A percentile compares a stretch with the other conserved stretches of the same genome.
These are phyloP conservation scores for Sphagnum fallax DNA, from an alignment of 228 moss, liverwort and hornwort genomes.

Conservation along the genomic window DNA sequence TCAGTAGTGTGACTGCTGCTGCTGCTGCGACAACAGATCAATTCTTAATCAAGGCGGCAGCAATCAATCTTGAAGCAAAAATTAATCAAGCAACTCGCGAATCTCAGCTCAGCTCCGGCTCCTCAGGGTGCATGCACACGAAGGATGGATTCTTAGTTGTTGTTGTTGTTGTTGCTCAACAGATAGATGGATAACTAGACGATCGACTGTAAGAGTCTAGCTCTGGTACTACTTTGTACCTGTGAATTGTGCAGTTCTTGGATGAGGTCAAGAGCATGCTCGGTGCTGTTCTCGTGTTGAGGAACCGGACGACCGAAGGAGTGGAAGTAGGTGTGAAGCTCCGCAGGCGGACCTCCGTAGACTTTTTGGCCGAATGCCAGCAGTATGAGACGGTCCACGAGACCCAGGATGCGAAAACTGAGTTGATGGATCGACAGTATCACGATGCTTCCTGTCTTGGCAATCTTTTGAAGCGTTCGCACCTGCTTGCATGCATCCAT, in stretches of 20 bases:
- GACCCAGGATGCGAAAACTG: constrained; percentile 82
- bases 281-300: constrained; percentile 83
- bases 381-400: constrained; percentile 75
- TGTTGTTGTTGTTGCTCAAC: no score
- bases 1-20: neutral
- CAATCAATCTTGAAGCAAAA: no score
- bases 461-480: constrained; percentile 76
- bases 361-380: constrained; percentile 82
- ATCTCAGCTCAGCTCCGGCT: no score
- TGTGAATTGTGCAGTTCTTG: constrained; percentile 59
- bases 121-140: no score
- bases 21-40: constrained; percentile 9
- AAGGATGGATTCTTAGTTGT: no score
- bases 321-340: constrained; percentile 56
- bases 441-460: constrained; percentile 73
- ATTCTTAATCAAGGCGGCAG: constrained; percentile 54
- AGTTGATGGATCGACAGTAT: constrained; percentile 89
- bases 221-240: constrained; percentile 6
- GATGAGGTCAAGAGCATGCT: constrained; percentile 80
- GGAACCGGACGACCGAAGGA: constrained; percentile 79
- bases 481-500: constrained; percentile 13
- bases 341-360: constrained; percentile 64
- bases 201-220: no score
- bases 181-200: no score
- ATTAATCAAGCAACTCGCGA: no score